Base-by-base conservation (phyloP, 2,329 filamentous ascomycete genomes). In the Arthroderma sp. region DNA sequence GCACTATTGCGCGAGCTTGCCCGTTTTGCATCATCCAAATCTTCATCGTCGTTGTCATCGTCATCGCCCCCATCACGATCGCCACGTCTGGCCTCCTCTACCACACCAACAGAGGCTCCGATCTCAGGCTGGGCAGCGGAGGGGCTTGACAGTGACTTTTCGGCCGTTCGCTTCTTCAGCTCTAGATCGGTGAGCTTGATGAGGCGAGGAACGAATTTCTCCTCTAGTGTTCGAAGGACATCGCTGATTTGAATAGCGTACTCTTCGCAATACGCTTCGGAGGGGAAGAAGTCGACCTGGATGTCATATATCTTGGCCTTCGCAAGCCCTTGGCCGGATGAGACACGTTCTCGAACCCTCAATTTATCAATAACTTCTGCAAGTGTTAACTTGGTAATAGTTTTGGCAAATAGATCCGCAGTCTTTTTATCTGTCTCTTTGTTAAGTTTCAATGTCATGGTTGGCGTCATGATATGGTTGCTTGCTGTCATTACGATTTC, bases 401-500 rank as follows among this genome's bases (percentile, higher is more conserved):
- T 87, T 75, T 98, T 98, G 52, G 91, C 86, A 67, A 98, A 97
- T 52, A 79, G 81, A 65, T 90, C 83, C 7, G 82, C 83, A 56
- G 91, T 81, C 3, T 83, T 79, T 35, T 79, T 75, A 0, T 83
- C 78, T 37, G 95, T 74, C 65, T 90, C 86, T 21, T 84, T 77
- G 64, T 87, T 87, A 31, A 94, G 78, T 49, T 87, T 80, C 17
- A 97, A 77, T 0, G 88, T 93, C 72, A 74, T 74, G 6, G 71
- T 82, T 21, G 93, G 93, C 0, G 93, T 98, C 39, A 89, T 87
- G 61, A 97, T 96, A 49, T 86, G 81, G 55, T 84, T 81, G 68
- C 88, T 93, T 25, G 93, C 93, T 53, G 93, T 97, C 93, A 98
- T 98, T 63, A 98, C 81, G 66, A 98, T 96, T 80, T 98, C 93